Base-by-base conservation (phyloP, 2,329 filamentous ascomycete genomes). In the Dactylonectria macrodidyma region DNA sequence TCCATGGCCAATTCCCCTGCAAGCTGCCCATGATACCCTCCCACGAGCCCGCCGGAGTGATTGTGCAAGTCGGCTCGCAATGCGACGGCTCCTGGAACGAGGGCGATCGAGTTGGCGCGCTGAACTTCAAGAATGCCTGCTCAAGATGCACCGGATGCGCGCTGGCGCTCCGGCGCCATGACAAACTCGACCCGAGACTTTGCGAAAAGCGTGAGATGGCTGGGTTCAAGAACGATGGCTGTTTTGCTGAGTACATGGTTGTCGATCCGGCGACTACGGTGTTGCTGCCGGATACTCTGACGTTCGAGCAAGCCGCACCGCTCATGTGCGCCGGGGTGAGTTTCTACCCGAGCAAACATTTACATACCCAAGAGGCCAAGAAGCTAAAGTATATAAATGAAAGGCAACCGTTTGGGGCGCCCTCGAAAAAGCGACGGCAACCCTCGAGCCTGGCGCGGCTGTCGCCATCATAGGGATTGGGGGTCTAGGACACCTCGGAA, bases 41-140 rank as follows among this genome's bases (percentile, higher is more conserved):
- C 3, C 81, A 83, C 62, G 81, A 83, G 57, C 78, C 80, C 11
- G 78, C 79, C 5, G 80, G 81, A 3, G 71, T 75, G 0, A 44
- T 83, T 6, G 77, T 74, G 0, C 67, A 69, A 26, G 64, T 81
- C 3, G 81, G 81, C 1, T 8, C 67, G 2, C 55, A 69, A 8
- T 77, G 69, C 33, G 11, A 44, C 8, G 60, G 72, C 3, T 36
- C 46, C 4, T 78, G 77, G 71, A 72, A 75, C 11, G 64, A 80
- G 1, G 81, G 80, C 7, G 79, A 82, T 54, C 73, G 80, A 5
- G 79, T 82, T 9, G 80, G 79, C 7, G 74, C 77, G 3, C 70
- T 81, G 22, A 81, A 81, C 64, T 80, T 78, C 68, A 79, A 80
- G 67, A 77, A 77, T 41, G 71, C 78, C 0, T 81, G 78, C 41